Percentiles rank a stretch among this genome's conserved stretches.
Conservation (phyloP, 345 rosid genomes). For the Acer campestre region DNA sequence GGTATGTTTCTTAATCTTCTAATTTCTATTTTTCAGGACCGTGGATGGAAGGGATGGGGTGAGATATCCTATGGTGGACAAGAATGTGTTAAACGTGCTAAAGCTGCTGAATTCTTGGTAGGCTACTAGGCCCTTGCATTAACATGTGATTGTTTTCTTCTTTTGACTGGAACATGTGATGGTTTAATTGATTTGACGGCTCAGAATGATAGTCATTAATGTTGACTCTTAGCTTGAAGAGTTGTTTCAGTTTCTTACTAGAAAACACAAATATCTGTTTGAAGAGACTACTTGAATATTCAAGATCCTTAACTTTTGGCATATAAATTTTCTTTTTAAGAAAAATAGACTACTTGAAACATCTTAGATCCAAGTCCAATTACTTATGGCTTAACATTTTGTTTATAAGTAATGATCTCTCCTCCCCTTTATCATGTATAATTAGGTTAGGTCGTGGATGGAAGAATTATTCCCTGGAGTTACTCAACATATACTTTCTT, state of each 20-base stretch:
- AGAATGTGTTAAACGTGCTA: slow-evolving; percentile 69
- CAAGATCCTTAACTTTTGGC: background rate
- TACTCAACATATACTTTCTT: slow-evolving; percentile 51
- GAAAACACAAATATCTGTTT: background rate
- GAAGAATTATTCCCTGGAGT: slow-evolving; percentile 75
- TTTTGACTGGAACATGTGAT: background rate
- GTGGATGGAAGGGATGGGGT: slow-evolving; percentile 95
- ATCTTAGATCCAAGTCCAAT: background rate
- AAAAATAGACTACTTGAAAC: background rate
- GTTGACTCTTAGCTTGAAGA: background rate
- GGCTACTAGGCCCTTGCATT: slow-evolving; percentile 42
- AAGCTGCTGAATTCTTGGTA: slow-evolving; percentile 88
- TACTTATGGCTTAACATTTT: slow-evolving; percentile 14
- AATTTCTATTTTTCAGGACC: slow-evolving; percentile 46
- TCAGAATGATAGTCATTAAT: background rate
- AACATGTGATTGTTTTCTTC: background rate
- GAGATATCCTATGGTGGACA: slow-evolving; percentile 94
- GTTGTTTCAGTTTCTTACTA: background rate
- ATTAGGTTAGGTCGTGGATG: slow-evolving; percentile 89
- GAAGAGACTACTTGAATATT: background rate
- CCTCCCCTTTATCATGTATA: slow-evolving; percentile 15
- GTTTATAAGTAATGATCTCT: slow-evolving; percentile 7
- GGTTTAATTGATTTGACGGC: slow-evolving; percentile 11
- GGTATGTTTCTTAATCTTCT: background rate
- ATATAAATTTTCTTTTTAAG: too few species aligned